phyloP scores from a whole-genome alignment of 768 basidiomycete genomes.

The Xerocomus potaroensis region DNA sequence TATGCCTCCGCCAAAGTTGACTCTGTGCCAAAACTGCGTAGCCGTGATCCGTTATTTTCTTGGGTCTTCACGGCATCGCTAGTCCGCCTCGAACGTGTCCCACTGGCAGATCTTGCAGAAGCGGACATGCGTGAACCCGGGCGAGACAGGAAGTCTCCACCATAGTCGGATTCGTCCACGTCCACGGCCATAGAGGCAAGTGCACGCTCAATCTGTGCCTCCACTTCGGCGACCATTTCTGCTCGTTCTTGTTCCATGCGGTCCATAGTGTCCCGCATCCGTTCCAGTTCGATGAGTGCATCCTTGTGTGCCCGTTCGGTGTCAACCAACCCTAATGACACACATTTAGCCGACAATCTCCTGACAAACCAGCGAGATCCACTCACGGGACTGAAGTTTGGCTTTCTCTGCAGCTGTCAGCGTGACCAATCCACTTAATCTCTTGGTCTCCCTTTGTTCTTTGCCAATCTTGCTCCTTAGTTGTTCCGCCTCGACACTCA shows the following conservation, averaged over 20 bases:
- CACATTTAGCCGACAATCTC: not conserved
- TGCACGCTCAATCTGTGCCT: slow-evolving; percentile 86
- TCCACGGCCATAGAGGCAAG: slow-evolving; percentile 82
- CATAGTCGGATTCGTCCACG: slow-evolving; percentile 68
- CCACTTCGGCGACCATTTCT: slow-evolving; percentile 90
- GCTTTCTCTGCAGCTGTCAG: slow-evolving; percentile 74
- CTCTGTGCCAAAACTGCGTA: slow-evolving; percentile 75
- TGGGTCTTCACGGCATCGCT: slow-evolving; percentile 53
- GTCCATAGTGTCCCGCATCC: slow-evolving; percentile 83
- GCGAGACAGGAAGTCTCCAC: slow-evolving; percentile 50
- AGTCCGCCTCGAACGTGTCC: slow-evolving; percentile 51
- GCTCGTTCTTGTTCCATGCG: slow-evolving; percentile 83
- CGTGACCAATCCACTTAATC: slow-evolving; percentile 74
- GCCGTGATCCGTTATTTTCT: slow-evolving; percentile 30
- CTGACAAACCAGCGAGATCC: not conserved
- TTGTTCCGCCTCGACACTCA: slow-evolving; percentile 82
- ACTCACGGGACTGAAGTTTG: slow-evolving; percentile 75
- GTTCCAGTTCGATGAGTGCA: slow-evolving; percentile 74
- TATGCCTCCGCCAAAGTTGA: slow-evolving; percentile 73
- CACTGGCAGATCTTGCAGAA: slow-evolving; percentile 40
- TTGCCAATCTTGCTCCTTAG: slow-evolving; percentile 84
- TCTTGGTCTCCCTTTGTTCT: slow-evolving; percentile 85
- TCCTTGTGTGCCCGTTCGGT: slow-evolving; percentile 80
- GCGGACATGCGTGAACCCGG: slow-evolving; percentile 64
- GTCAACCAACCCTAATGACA: slow-evolving; percentile 63